Base-by-base conservation (phyloP, 2,329 filamentous ascomycete species). In the Fusarium pseudoanthophilum region DNA sequence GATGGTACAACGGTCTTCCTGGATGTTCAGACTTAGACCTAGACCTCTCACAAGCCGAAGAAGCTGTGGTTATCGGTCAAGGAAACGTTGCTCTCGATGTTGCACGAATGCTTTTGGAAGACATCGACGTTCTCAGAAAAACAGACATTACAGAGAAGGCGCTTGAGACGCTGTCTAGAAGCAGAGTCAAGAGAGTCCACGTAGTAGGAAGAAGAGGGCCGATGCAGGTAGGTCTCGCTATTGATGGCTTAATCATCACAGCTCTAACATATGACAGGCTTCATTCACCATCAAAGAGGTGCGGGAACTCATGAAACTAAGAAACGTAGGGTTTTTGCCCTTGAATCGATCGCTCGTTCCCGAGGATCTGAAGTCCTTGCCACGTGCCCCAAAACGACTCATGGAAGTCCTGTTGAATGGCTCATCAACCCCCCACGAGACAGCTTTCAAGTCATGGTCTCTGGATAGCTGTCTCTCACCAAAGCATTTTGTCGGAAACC, bases 1-100 rank as follows among this genome's bases (percentile, higher is more conserved):
- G 95, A 24, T 99, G 96, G 96, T 99, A 99, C 82, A 99, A 99
- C 81, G 96, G 96, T 6, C 87, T 97, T 6, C 96, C 96, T 0
- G 93, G 97, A 76, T 93, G 93, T 79, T 88, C 92, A 26, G 82
- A 88, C 75, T 84, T 97, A 13, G 85, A 88, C n/a, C 93, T 95
- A 1, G 89, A 94, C 78, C 87, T 98, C 32, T 88, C 90, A 2
- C 85, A 87, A 15, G 93, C 92, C 1, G 94, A 97, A 57, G 92
- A 95, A 69, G 96, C 94, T 4, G 90, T 98, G 37, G 88, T 99
- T 53, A 91, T 99, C 72, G 96, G 96, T 4, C 95, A 99, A 79
- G 96, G 96, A 21, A 99, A 99, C 82, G 96, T 99, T 14, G 96
- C 96, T 1, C 85, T 99, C 53, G 96, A 99, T 80, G 93, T 99